Conservation (phyloP, 2,329 filamentous ascomycete genomes). For the Colletotrichum musicola region DNA sequence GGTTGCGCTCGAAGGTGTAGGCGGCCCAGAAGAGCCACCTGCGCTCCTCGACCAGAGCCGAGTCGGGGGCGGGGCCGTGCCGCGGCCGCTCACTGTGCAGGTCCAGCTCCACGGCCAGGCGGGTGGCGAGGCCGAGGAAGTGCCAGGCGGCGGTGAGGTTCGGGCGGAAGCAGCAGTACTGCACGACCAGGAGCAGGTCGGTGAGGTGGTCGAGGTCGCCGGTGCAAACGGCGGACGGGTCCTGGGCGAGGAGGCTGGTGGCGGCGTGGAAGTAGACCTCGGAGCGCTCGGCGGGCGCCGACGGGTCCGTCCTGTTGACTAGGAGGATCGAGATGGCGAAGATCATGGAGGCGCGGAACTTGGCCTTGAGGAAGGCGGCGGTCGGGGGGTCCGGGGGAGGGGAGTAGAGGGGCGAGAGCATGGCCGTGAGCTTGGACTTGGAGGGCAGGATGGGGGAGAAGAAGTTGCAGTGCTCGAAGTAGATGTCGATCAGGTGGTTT, state of each 20-base stretch:
- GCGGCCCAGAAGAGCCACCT: constrained; percentile 40
- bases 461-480: constrained; percentile 47
- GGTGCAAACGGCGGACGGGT: constrained; percentile 29
- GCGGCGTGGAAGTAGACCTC: constrained; percentile 36
- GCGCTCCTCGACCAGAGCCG: constrained; percentile 2
- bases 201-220: constrained; percentile 33
- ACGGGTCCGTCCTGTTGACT: constrained; percentile 37
- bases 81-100: constrained; percentile 28
- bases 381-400: neutral
- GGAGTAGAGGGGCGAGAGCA: constrained; percentile 24
- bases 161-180: constrained; percentile 34
- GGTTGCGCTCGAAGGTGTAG: constrained; percentile 38
- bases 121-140: constrained; percentile 35
- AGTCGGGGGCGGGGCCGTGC: neutral
- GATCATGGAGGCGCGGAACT: constrained; percentile 29
- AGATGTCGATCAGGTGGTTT: constrained; percentile 39
- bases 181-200: constrained; percentile 35
- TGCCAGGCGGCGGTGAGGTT: constrained; percentile 38
- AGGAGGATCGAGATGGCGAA: constrained; percentile 34
- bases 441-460: constrained; percentile 44
- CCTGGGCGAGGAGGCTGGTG: constrained; percentile 18
- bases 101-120: constrained; percentile 33
- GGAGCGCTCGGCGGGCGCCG: constrained; percentile 25
- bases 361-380: neutral
- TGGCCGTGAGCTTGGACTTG: constrained; percentile 36